A percentile compares a stretch with the other conserved stretches of the same genome.
Evolutionary conservation across 2,329 filamentous ascomycete species (phyloP).

Genomic region (Paraphoma sp.): DNA sequence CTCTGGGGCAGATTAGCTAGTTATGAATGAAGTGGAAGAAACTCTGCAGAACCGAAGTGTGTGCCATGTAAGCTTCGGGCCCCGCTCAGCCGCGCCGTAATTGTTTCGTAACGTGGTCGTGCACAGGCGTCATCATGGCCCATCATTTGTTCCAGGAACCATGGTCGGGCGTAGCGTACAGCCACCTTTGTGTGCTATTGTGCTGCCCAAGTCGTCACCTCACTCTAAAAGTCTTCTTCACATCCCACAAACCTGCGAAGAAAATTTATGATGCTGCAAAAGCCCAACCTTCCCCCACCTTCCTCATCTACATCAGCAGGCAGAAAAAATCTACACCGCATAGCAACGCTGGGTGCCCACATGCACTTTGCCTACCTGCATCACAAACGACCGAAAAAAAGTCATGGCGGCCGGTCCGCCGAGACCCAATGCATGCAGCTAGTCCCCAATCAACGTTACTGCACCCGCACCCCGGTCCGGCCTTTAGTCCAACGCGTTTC

Average conservation of each 20-base stretch:
- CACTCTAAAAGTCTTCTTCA: too few relatives aligned
- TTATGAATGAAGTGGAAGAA: slow-evolving; percentile 27
- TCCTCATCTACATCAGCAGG: neutral
- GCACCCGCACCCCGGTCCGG: too few relatives aligned
- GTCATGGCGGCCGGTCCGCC: neutral
- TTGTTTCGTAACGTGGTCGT: slow-evolving; percentile 33
- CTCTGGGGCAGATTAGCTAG: slow-evolving; percentile 22
- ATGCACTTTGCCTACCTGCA: neutral
- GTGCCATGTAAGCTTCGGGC: slow-evolving; percentile 17
- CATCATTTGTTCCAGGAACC: slow-evolving; percentile 15
- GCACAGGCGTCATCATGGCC: slow-evolving; percentile 32
- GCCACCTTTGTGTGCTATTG: slow-evolving; percentile 10
- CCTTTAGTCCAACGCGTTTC: neutral
- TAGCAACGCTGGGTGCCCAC: neutral
- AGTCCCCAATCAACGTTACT: neutral
- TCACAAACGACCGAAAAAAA: neutral
- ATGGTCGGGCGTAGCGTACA: slow-evolving; percentile 17
- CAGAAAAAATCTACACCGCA: neutral
- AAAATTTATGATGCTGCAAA: neutral
- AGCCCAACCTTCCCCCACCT: neutral
- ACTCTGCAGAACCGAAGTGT: slow-evolving; percentile 1
- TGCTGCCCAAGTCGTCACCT: neutral
- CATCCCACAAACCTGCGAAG: too few relatives aligned
- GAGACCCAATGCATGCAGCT: neutral
- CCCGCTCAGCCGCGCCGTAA: slow-evolving; percentile 28